A percentile compares a stretch with the other conserved stretches of the same genome.
phyloP scores from a whole-genome alignment of 805 yeast genomes.

The Metschnikowia orientalis region DNA sequence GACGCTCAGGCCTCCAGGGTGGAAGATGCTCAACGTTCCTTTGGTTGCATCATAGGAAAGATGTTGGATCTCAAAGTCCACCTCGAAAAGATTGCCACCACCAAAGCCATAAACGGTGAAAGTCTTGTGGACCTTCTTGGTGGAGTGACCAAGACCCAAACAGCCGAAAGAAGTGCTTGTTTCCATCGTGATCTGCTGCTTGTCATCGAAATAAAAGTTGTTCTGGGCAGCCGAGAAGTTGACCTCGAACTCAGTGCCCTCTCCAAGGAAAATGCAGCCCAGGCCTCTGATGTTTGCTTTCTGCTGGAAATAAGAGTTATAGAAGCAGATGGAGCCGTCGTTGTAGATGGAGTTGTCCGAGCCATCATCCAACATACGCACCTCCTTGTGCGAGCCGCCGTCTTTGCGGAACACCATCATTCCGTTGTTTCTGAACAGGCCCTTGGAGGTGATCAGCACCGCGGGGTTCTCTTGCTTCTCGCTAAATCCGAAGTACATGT shows the following conservation, averaged over 20 bases:
- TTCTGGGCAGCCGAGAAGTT: not conserved
- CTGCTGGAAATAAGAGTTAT: constrained; percentile 20
- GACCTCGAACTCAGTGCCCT: not conserved
- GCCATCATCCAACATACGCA: constrained; percentile 1
- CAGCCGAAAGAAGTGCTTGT: not conserved
- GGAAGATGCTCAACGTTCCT: not conserved
- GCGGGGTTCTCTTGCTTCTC: not conserved
- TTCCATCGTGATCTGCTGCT: constrained; percentile 1
- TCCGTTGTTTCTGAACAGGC: not conserved
- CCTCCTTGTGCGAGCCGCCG: not conserved
- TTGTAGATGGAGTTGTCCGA: constrained; percentile 16
- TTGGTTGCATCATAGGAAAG: not conserved
- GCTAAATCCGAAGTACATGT: not conserved
- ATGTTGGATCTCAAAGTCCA: not conserved
- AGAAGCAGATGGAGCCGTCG: constrained; percentile 26
- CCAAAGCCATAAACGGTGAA: constrained; percentile 4
- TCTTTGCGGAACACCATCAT: constrained; percentile 1
- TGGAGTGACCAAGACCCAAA: not conserved
- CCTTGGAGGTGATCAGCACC: not conserved
- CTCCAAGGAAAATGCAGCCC: constrained; percentile 20
- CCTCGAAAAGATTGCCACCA: not conserved
- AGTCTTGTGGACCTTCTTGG: not conserved
- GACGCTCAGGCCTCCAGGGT: not conserved
- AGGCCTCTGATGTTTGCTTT: constrained; percentile 19
- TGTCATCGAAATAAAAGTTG: not conserved